Conservation (phyloP, 768 basidiomycete genomes). For the Russula foetens region DNA sequence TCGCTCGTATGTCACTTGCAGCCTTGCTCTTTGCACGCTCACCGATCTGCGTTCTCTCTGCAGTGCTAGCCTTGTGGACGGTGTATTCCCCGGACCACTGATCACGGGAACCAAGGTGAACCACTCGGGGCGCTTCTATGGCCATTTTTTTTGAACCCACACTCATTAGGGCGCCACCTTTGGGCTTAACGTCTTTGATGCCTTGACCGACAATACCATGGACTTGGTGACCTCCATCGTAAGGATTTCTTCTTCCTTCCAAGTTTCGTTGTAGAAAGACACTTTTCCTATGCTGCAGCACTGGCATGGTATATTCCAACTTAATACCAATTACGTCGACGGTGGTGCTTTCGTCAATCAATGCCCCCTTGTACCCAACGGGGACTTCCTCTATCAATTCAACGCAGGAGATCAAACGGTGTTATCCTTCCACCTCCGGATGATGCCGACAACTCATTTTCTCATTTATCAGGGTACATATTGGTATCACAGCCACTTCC, state of each 20-base stretch:
- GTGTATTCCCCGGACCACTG: constrained; percentile 40
- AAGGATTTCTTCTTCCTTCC: background rate
- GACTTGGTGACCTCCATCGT: constrained; percentile 42
- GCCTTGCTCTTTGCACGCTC: background rate
- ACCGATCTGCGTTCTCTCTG: background rate
- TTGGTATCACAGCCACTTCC: constrained; percentile 31
- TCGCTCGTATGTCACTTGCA: constrained; percentile 6
- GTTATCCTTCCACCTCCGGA: constrained; percentile 26
- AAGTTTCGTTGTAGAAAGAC: background rate
- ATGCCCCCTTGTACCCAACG: constrained; percentile 36
- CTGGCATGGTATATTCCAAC: constrained; percentile 46
- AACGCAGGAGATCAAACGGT: constrained; percentile 27
- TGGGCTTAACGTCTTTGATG: constrained; percentile 37
- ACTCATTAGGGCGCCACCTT: constrained; percentile 29
- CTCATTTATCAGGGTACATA: constrained; percentile 19
- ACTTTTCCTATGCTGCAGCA: constrained; percentile 32
- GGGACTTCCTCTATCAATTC: constrained; percentile 38
- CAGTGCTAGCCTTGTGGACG: constrained; percentile 36
- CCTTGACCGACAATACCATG: constrained; percentile 39
- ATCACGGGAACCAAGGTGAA: constrained; percentile 31
- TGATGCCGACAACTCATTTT: background rate
- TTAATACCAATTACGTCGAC: constrained; percentile 35
- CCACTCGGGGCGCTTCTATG: background rate
- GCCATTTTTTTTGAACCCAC: constrained; percentile 22
- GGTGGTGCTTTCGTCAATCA: constrained; percentile 34